Base-by-base conservation (phyloP, 495 filamentous ascomycete genomes). In the Cercophora samala region DNA sequence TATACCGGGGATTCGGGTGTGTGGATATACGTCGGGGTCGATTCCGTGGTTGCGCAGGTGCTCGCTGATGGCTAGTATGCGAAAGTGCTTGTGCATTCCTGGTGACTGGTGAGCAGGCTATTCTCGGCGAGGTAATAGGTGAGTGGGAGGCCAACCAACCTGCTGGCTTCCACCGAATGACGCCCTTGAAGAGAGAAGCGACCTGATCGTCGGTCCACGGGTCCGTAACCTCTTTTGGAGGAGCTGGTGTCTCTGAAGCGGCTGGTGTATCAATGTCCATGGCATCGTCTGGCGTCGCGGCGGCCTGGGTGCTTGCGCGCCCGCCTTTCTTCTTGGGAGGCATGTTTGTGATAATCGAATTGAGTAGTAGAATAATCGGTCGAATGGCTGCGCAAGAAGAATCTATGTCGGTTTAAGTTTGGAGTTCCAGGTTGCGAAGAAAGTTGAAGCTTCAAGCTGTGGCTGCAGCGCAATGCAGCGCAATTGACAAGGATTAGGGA, bases 11-110 rank as follows among this genome's bases (percentile, higher is more conserved):
- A 96, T 92, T 52, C 88, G 88, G 55, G 92, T 97, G 81, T 99
- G 95, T 17, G 87, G 84, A 63, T 87, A 84, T 59, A 78, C 69
- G 60, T 83, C 77, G 1, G 88, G 86, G 66, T 90, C 88, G 77
- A 93, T 92, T 65, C 93, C 93, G 75, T 97, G 92, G 70, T 90
- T 92, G 68, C 90, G 89, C 67, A 99, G 84, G 72, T 91, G 88
- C 65, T 95, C 88, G 18, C 91, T 89, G 37, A 99, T 93, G 3
- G 92, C 88, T 65, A 97, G 88, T 82, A 98, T 94, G 23, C 92
- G 91, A 76, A 99, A 98, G 79, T 98, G 93, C 78, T 96, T 98
- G 81, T 99, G 94, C 82, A 99, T 89, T 60, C 94, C 94, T 97
- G 11, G 26, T 21, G 17, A 42, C 18, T 13, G 29, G n/a, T 56